Conservation (phyloP, 2,329 filamentous ascomycete genomes). For the Alternaria postmessia region DNA sequence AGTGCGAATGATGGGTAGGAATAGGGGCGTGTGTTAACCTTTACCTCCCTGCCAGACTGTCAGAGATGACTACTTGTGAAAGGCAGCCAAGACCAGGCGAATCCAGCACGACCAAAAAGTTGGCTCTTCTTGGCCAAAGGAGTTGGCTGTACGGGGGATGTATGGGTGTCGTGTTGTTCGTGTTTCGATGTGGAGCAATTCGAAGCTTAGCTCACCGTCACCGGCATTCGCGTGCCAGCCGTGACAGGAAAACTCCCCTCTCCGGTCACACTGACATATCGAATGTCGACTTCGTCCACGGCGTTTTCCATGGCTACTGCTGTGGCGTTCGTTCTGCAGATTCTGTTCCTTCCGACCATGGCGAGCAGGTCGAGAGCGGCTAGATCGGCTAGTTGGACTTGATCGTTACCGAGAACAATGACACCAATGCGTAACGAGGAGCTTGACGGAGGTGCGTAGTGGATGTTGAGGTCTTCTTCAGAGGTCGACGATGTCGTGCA, state of each 20-base stretch:
- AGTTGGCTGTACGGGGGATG: conserved; percentile 18
- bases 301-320: conserved; percentile 38
- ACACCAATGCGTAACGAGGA: conserved; percentile 47
- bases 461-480: conserved; percentile 44
- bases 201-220: conserved; percentile 49
- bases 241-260: conserved; percentile 48
- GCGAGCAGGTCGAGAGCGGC: conserved; percentile 46
- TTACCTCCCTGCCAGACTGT: conserved; percentile 49
- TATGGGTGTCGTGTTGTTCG: conserved; percentile 19
- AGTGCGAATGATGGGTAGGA: conserved; percentile 10
- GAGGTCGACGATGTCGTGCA: conserved; percentile 48
- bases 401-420: conserved; percentile 38
- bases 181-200: conserved; percentile 36
- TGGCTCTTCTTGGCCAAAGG: conserved; percentile 42
- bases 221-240: conserved; percentile 47
- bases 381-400: conserved; percentile 45
- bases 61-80: conserved; percentile 36
- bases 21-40: conserved; percentile 45
- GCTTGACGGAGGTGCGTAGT: conserved; percentile 45
- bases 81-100: conserved; percentile 40
- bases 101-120: conserved; percentile 44
- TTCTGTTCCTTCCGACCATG: conserved; percentile 40
- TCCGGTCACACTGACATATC: conserved; percentile 49
- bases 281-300: conserved; percentile 49
- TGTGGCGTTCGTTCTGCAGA: conserved; percentile 37